Conservation (phyloP, 495 filamentous ascomycete species). For the Evansstolkia leycettana region DNA sequence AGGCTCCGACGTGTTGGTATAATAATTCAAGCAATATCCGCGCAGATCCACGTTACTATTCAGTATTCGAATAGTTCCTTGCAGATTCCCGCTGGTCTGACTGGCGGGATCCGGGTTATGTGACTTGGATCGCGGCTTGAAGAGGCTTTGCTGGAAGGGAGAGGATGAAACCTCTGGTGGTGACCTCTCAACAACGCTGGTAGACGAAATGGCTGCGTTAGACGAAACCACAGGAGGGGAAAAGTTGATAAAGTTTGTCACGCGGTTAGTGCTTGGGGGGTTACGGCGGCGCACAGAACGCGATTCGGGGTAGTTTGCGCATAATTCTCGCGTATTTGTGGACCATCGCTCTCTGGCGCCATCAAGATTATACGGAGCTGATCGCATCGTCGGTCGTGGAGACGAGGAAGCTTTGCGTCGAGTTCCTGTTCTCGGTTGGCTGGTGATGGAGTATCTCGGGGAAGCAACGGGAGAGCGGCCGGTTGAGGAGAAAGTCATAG, state of each 20-base stretch:
- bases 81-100: constrained; percentile 21
- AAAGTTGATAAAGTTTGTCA: constrained; percentile 17
- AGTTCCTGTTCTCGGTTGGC: constrained; percentile 35
- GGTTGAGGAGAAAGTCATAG: constrained; percentile 42
- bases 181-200: constrained; percentile 32
- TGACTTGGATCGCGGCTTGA: too few relatives aligned
- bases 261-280: constrained; percentile 21
- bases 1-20: constrained; percentile 52
- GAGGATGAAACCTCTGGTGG: constrained; percentile 39
- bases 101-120: too few relatives aligned
- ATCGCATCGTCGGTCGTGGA: constrained; percentile 48
- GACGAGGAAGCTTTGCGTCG: constrained; percentile 53
- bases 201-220: constrained; percentile 13
- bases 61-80: constrained; percentile 56
- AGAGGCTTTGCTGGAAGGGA: background rate
- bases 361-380: constrained; percentile 51
- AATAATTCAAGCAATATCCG: constrained; percentile 35
- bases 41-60: constrained; percentile 52
- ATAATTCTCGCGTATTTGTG: constrained; percentile 48
- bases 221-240: too few relatives aligned
- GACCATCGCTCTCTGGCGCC: constrained; percentile 57
- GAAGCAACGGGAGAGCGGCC: constrained; percentile 47
- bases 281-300: too few relatives aligned
- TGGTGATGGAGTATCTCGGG: constrained; percentile 41
- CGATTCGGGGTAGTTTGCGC: constrained; percentile 35